phyloP scores from a whole-genome alignment of 2,329 filamentous ascomycete species.

The Calonectria montana region DNA sequence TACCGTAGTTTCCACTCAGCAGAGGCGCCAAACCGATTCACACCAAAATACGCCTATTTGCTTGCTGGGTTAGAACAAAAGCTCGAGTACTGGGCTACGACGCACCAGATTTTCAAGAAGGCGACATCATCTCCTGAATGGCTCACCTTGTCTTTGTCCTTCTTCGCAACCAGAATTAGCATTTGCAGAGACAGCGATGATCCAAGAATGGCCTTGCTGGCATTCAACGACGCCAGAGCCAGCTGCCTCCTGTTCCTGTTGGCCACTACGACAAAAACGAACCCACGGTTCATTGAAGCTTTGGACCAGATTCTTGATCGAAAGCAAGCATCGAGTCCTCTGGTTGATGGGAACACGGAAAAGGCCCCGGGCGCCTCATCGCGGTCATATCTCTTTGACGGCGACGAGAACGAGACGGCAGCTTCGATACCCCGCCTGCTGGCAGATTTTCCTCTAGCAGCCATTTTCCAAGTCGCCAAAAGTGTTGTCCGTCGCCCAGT shows the following conservation, averaged over 20 bases:
- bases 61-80: conserved; percentile 31
- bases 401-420: conserved; percentile 17
- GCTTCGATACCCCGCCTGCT: conserved; percentile 32
- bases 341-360: not conserved
- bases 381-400: not conserved
- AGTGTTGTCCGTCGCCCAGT: conserved; percentile 32
- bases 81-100: conserved; percentile 36
- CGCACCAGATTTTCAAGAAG: conserved; percentile 29
- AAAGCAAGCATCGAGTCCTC: not conserved
- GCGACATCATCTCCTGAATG: conserved; percentile 21
- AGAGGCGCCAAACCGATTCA: conserved; percentile 19
- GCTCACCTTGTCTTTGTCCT: conserved; percentile 29
- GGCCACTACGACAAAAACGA: conserved; percentile 31
- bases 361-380: not conserved
- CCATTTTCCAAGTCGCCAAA: conserved; percentile 36
- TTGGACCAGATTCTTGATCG: conserved; percentile 29
- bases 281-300: conserved; percentile 24
- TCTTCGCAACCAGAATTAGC: conserved; percentile 38
- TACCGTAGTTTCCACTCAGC: conserved; percentile 31
- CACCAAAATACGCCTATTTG: conserved; percentile 16
- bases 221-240: conserved; percentile 34
- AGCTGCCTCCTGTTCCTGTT: conserved; percentile 38
- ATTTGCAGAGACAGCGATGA: conserved; percentile 24
- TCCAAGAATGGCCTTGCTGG: conserved; percentile 1
- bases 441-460: conserved; percentile 37